Percentiles rank a stretch among this genome's conserved stretches.
These are phyloP conservation scores for Fusarium compactum DNA, from an alignment of 2,329 filamentous ascomycete genomes.

Conservation along the genomic window DNA sequence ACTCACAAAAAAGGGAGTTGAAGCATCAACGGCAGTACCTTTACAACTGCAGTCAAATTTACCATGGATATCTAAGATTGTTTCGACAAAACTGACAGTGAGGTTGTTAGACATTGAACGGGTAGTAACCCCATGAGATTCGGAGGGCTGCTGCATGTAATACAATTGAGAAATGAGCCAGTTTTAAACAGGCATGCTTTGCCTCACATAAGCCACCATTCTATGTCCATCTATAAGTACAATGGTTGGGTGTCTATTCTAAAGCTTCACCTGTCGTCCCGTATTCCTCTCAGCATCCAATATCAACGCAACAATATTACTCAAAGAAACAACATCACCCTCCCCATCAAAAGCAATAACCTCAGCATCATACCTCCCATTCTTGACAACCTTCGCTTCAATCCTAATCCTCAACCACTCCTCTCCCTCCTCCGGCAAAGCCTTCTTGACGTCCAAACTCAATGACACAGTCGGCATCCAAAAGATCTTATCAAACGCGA, in stretches of 20 bases:
- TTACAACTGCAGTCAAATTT: neutral
- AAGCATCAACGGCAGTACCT: neutral
- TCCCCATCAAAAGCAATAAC: constrained; percentile 70
- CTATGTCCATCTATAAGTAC: neutral
- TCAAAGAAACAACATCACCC: constrained; percentile 50
- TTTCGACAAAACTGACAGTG: neutral
- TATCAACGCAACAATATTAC: constrained; percentile 50
- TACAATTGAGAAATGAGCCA: no score
- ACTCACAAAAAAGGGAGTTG: fast-evolving
- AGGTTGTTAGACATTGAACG: no score
- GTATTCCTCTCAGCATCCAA: constrained; percentile 45
- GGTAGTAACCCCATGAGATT: fast-evolving
- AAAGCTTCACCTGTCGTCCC: constrained; percentile 54
- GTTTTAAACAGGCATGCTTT: no score
- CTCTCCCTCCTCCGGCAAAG: constrained; percentile 73
- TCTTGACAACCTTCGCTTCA: constrained; percentile 73
- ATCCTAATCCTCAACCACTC: constrained; percentile 79
- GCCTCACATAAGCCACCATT: neutral
- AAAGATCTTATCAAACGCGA: constrained; percentile 54
- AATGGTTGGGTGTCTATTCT: neutral
- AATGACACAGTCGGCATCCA: constrained; percentile 84
- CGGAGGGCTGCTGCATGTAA: no score
- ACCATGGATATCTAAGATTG: neutral
- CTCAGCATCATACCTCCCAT: constrained; percentile 81
- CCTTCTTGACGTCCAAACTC: constrained; percentile 82